Percentiles rank a stretch among this genome's conserved stretches.
These are phyloP conservation scores for Ophiostoma perfectum DNA, from an alignment of 2,329 filamentous ascomycete species.

Conservation along the genomic window DNA sequence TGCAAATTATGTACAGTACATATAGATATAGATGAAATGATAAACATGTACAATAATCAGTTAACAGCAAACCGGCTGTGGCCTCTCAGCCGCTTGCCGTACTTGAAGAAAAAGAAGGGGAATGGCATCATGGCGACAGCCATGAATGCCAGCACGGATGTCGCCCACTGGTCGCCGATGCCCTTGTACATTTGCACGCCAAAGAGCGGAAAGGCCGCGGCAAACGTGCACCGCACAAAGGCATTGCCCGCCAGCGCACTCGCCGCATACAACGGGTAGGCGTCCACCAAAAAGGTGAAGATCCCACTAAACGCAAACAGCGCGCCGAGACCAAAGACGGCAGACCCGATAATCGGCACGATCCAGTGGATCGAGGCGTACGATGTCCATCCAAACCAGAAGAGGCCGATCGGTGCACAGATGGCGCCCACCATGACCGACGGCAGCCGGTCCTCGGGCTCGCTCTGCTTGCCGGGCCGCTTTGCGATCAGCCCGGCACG, in stretches of 20 bases:
- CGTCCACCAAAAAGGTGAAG: slow-evolving; percentile 83
- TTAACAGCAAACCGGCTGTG: slow-evolving; percentile 49
- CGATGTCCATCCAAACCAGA: slow-evolving; percentile 85
- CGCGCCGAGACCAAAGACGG: slow-evolving; percentile 65
- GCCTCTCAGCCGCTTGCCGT: slow-evolving; percentile 52
- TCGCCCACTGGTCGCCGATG: slow-evolving; percentile 67
- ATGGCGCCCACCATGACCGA: slow-evolving; percentile 68
- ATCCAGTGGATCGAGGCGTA: slow-evolving; percentile 71
- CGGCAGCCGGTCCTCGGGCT: slow-evolving; percentile 83
- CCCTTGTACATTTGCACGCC: slow-evolving; percentile 65
- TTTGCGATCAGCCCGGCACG: slow-evolving; percentile 53
- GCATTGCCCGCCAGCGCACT: slow-evolving; percentile 78
- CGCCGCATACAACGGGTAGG: slow-evolving; percentile 70
- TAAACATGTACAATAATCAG: neutral
- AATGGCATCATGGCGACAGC: slow-evolving; percentile 59
- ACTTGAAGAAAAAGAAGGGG: slow-evolving; percentile 57
- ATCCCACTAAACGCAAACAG: slow-evolving; percentile 73
- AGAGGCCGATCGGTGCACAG: slow-evolving; percentile 73
- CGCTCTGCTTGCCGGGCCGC: slow-evolving; percentile 52
- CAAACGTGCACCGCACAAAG: slow-evolving; percentile 72
- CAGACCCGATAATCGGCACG: slow-evolving; percentile 66
- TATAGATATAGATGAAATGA: neutral
- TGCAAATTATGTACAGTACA: neutral
- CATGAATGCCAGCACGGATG: slow-evolving; percentile 56
- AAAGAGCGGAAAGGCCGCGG: slow-evolving; percentile 71